These are phyloP conservation scores for Salix dunnii DNA, from an alignment of 345 rosid genomes.

Conservation along the genomic window DNA sequence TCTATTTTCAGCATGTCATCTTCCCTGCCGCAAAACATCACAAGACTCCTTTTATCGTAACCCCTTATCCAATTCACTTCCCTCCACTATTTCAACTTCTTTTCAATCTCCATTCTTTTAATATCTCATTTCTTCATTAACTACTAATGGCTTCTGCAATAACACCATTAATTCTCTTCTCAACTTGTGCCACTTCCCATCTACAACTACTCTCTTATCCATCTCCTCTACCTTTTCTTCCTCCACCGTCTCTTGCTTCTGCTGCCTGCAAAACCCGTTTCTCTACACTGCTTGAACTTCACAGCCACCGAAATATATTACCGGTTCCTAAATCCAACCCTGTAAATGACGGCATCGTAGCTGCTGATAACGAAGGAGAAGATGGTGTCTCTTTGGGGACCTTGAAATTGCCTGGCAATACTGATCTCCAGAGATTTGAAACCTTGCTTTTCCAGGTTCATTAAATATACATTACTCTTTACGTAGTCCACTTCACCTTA, in stretches of 20 bases:
- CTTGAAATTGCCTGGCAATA: constrained; percentile 63
- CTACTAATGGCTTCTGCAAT: background rate
- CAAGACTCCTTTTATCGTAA: background rate
- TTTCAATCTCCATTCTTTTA: background rate
- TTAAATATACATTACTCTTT: background rate
- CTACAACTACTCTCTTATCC: background rate
- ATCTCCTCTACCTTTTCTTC: background rate
- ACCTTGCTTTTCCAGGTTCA: constrained; percentile 66
- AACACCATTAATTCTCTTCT: background rate
- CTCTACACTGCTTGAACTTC: background rate
- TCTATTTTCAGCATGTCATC: too few species aligned
- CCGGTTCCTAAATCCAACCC: constrained; percentile 30
- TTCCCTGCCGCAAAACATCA: background rate
- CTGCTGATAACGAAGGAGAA: constrained; percentile 40
- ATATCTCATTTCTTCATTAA: background rate
- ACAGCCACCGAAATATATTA: constrained; percentile 8
- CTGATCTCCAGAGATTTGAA: constrained; percentile 63
- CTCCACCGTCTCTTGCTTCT: background rate
- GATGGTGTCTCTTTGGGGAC: constrained; percentile 83
- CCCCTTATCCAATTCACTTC: background rate
- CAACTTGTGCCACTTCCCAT: constrained; percentile 15
- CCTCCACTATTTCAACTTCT: background rate
- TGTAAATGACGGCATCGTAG: constrained; percentile 25
- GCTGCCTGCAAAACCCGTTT: background rate
- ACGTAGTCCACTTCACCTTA: background rate